Percentiles rank a stretch among this genome's conserved stretches.
These are phyloP conservation scores for Hibiscus trionum DNA, from an alignment of 345 rosid genomes.

Conservation along the genomic window DNA sequence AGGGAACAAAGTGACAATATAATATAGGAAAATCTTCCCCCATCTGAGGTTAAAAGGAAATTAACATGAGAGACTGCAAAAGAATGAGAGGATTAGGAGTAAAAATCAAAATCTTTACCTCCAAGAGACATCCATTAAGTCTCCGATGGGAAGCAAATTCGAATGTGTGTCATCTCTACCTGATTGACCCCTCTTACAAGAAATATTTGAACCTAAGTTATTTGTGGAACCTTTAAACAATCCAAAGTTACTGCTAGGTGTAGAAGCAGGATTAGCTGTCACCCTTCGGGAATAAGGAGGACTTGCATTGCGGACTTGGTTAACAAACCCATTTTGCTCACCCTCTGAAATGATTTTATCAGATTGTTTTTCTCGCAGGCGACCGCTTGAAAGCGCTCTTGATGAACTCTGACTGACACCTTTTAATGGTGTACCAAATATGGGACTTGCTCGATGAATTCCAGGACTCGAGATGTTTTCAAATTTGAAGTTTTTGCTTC, in stretches of 20 bases:
- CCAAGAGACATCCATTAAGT: constrained; percentile 43
- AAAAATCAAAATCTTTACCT: constrained; percentile 35
- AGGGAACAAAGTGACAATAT: background rate
- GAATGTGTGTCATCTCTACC: constrained; percentile 19
- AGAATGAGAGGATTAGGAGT: background rate
- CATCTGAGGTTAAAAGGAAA: background rate
- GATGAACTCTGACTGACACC: constrained; percentile 24
- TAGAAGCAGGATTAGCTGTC: constrained; percentile 27
- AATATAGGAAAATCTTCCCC: background rate
- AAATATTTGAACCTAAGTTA: constrained; percentile 23
- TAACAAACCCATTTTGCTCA: constrained; percentile 42
- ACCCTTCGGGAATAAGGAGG: constrained; percentile 31
- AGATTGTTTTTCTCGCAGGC: constrained; percentile 22
- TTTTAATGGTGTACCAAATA: constrained; percentile 32
- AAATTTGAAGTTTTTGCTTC: constrained; percentile 33
- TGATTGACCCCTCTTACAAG: constrained; percentile 39
- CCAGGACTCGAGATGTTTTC: constrained; percentile 37
- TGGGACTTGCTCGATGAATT: constrained; percentile 7
- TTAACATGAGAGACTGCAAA: background rate
- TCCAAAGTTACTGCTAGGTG: constrained; percentile 28
- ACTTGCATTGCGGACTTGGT: constrained; percentile 26
- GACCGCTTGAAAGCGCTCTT: constrained; percentile 25
- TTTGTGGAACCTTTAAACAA: constrained; percentile 30
- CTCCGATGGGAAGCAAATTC: constrained; percentile 34
- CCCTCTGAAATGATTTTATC: constrained; percentile 33